Percentiles rank a stretch among this genome's conserved stretches.
phyloP scores from a whole-genome alignment of 768 basidiomycete genomes.

The Tubosaeta sp. region DNA sequence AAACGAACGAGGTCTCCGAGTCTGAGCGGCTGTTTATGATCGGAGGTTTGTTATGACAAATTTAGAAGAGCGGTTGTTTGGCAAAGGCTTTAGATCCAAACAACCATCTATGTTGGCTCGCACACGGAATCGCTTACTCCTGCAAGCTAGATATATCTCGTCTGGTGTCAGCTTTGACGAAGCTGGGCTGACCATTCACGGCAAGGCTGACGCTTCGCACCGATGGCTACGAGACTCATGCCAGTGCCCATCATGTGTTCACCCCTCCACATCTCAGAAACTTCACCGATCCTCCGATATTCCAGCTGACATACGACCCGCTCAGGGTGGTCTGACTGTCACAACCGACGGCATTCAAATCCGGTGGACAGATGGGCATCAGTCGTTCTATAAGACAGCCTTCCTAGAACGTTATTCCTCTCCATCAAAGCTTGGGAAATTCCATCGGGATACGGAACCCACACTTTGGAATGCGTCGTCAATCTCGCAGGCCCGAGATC shows the following conservation, averaged over 20 bases:
- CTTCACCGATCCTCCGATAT: constrained; percentile 68
- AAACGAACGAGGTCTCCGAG: constrained; percentile 46
- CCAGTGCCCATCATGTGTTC: constrained; percentile 64
- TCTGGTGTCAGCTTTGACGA: constrained; percentile 11
- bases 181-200: constrained; percentile 13
- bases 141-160: constrained; percentile 3
- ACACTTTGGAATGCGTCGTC: constrained; percentile 44
- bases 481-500: constrained; percentile 35
- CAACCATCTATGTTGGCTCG: constrained; percentile 16
- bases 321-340: constrained; percentile 38
- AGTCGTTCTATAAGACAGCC: constrained; percentile 46
- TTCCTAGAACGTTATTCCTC: constrained; percentile 52
- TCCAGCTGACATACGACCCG: constrained; percentile 45
- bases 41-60: background rate
- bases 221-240: constrained; percentile 87
- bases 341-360: constrained; percentile 44
- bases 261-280: constrained; percentile 77
- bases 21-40: constrained; percentile 27
- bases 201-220: constrained; percentile 52
- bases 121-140: background rate
- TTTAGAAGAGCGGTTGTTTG: constrained; percentile 23
- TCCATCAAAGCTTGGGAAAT: constrained; percentile 30
- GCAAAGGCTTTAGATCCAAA: constrained; percentile 29
- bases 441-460: constrained; percentile 41
- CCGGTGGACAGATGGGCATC: constrained; percentile 57